phyloP scores from a whole-genome alignment of 179 eudicot genomes.

The Silene vulgaris region DNA sequence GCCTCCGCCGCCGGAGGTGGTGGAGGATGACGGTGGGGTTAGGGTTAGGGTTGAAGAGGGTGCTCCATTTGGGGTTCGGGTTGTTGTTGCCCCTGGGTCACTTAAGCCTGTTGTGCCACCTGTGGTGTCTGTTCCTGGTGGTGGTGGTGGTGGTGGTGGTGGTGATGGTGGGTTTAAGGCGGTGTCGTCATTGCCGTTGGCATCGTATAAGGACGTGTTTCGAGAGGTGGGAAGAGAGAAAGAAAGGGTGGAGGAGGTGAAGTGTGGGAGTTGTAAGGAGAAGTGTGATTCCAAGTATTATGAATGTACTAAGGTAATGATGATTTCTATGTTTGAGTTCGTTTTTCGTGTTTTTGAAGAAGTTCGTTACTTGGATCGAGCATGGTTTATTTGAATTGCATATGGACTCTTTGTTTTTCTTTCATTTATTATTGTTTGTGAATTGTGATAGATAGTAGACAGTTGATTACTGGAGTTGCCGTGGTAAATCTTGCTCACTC shows the following conservation, averaged over 20 bases:
- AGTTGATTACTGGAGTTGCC: background rate
- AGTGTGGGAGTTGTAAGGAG: slow-evolving; percentile 63
- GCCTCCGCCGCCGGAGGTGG: slow-evolving; percentile 14
- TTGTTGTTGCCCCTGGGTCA: slow-evolving; percentile 66
- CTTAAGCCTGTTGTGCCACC: slow-evolving; percentile 43
- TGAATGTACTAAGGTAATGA: slow-evolving; percentile 55
- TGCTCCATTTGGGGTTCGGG: slow-evolving; percentile 74
- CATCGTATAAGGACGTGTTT: slow-evolving; percentile 69
- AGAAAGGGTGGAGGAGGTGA: slow-evolving; percentile 18
- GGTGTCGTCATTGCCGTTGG: slow-evolving; percentile 64
- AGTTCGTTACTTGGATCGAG: background rate
- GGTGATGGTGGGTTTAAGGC: slow-evolving; percentile 37
- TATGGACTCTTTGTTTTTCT: background rate
- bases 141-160: slow-evolving; percentile 22
- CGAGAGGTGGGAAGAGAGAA: slow-evolving; percentile 27
- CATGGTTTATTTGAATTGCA: background rate
- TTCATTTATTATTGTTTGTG: no score
- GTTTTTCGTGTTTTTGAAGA: background rate
- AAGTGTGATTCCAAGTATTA: slow-evolving; percentile 48
- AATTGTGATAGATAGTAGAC: background rate
- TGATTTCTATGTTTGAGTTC: background rate
- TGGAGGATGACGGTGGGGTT: slow-evolving; percentile 25
- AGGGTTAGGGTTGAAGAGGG: slow-evolving; percentile 84
- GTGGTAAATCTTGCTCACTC: no score
- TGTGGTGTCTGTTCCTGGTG: slow-evolving; percentile 20